Percentiles rank a stretch among this genome's conserved stretches.
phyloP scores from a whole-genome alignment of 495 filamentous ascomycete species.

The Talaromyces adpressus region DNA sequence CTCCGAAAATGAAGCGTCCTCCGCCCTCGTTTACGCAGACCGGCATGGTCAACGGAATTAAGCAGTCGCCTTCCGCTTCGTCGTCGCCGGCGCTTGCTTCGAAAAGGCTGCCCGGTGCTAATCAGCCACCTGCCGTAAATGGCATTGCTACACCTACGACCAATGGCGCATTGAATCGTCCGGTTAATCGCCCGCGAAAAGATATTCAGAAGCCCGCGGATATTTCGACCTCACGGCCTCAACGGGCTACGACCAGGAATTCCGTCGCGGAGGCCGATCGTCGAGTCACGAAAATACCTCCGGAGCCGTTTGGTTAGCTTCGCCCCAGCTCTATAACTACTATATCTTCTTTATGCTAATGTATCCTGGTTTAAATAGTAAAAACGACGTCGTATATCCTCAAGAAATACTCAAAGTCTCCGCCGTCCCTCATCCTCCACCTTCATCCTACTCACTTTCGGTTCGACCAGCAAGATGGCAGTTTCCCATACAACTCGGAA shows the following conservation, averaged over 20 bases:
- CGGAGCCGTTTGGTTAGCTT: constrained; percentile 45
- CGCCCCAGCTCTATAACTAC: neutral
- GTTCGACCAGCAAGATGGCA: constrained; percentile 91
- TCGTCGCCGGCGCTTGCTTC: constrained; percentile 60
- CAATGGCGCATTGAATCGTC: constrained; percentile 43
- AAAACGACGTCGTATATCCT: constrained; percentile 71
- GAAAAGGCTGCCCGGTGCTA: constrained; percentile 49
- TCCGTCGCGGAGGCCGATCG: constrained; percentile 25
- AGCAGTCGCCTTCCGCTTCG: constrained; percentile 49
- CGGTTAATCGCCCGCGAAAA: constrained; percentile 46
- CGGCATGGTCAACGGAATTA: constrained; percentile 51
- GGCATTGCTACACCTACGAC: constrained; percentile 17
- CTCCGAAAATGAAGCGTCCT: constrained; percentile 68
- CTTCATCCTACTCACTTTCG: constrained; percentile 79
- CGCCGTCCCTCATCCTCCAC: constrained; percentile 80
- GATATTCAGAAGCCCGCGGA: constrained; percentile 43
- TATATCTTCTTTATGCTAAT: neutral
- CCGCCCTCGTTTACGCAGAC: constrained; percentile 60
- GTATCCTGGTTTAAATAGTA: constrained; percentile 32
- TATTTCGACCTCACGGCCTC: constrained; percentile 18
- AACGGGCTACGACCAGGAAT: constrained; percentile 27
- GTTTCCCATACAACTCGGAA: constrained; percentile 82
- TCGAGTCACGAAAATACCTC: constrained; percentile 28
- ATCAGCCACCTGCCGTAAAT: constrained; percentile 27
- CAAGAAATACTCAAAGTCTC: constrained; percentile 65